Evolutionary conservation across 2,329 filamentous ascomycete genomes (phyloP).

Genomic region (Cytospora chrysosperma): DNA sequence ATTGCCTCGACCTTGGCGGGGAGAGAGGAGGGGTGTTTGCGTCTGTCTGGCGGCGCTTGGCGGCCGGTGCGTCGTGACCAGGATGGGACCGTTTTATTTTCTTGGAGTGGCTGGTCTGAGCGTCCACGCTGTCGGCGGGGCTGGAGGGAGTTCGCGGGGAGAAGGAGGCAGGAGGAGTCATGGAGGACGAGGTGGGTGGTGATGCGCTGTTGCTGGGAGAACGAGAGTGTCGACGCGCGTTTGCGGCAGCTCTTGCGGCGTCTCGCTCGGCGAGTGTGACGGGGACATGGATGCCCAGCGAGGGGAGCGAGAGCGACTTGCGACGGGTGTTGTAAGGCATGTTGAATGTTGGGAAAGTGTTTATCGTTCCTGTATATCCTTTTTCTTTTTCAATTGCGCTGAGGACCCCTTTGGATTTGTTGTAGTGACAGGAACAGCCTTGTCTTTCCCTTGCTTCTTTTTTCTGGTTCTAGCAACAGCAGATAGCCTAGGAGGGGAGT

Average conservation of each 20-base stretch:
- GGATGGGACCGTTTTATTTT: constrained; percentile 78
- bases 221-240: constrained; percentile 41
- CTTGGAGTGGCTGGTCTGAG: constrained; percentile 51
- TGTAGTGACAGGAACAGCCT: not conserved
- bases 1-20: constrained; percentile 47
- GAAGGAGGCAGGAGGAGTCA: constrained; percentile 33
- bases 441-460: constrained; percentile 1
- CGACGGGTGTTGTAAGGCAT: constrained; percentile 98
- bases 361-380: not conserved
- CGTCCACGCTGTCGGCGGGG: constrained; percentile 15
- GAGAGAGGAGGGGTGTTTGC: constrained; percentile 82
- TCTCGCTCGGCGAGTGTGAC: constrained; percentile 61
- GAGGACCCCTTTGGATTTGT: constrained; percentile 3
- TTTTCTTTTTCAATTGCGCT: constrained; percentile 4
- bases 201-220: constrained; percentile 25
- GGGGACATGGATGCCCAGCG: constrained; percentile 86
- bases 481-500: not conserved
- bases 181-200: constrained; percentile 29
- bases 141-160: constrained; percentile 23
- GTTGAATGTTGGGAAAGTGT: constrained; percentile 26
- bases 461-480: not conserved
- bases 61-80: constrained; percentile 37
- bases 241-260: constrained; percentile 45
- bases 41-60: constrained; percentile 38
- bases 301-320: constrained; percentile 91